Conservation (phyloP, 176 grass and related monocot genomes). For the Tuctoria greenei region DNA sequence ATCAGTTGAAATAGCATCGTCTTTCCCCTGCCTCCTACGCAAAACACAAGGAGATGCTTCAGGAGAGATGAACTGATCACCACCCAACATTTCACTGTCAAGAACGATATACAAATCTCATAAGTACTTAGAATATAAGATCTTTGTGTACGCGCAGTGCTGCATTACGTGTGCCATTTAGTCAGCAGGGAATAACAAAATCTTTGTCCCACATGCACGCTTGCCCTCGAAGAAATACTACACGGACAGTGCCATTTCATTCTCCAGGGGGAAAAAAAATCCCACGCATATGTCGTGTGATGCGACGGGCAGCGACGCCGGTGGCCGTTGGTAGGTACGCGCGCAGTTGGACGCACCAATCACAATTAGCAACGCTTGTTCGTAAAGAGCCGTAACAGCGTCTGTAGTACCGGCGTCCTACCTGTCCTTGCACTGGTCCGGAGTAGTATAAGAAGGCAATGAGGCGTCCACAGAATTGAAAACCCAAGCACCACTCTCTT, state of each 20-base stretch:
- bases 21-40: neutral
- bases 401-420: neutral
- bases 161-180: neutral
- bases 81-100: neutral
- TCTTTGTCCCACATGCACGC: too few species aligned
- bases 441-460: slow-evolving; percentile 26
- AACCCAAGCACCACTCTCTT: neutral
- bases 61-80: neutral
- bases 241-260: neutral
- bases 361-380: neutral
- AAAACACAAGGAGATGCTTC: neutral
- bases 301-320: slow-evolving; percentile 22
- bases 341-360: neutral
- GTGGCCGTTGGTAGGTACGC: neutral
- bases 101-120: neutral
- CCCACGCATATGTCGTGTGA: neutral
- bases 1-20: too few species aligned
- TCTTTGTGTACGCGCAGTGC: neutral
- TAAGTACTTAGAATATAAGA: neutral
- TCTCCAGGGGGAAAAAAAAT: neutral
- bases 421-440: neutral
- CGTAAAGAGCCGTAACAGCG: neutral
- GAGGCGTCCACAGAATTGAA: neutral
- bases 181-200: neutral
- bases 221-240: neutral